Evolutionary conservation across 257 asterid genomes (phyloP).

Genomic region (Solanum clarkiae): DNA sequence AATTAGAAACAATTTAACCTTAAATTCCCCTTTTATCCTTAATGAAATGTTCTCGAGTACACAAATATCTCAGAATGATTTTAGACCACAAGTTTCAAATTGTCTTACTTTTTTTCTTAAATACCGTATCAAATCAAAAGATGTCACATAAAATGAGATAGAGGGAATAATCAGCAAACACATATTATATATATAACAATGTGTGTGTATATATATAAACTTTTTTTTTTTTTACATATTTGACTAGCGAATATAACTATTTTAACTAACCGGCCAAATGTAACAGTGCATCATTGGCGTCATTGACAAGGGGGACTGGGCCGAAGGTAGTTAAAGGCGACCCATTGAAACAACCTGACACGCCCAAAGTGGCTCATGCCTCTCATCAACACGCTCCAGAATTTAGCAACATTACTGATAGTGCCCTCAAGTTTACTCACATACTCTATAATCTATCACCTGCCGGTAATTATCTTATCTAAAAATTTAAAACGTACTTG

Average conservation of each 20-base stretch:
- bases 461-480: constrained; percentile 33
- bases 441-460: constrained; percentile 87
- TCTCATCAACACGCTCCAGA: constrained; percentile 28
- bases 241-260: neutral
- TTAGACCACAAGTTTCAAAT: no score
- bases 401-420: constrained; percentile 35
- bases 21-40: no score
- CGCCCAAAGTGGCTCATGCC: constrained; percentile 29
- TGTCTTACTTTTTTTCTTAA: no score
- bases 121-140: no score
- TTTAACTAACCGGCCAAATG: neutral
- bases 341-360: constrained; percentile 42
- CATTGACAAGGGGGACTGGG: constrained; percentile 77
- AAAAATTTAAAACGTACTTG: neutral
- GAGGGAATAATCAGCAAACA: no score
- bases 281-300: constrained; percentile 71
- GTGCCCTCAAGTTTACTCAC: constrained; percentile 82
- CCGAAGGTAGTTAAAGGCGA: constrained; percentile 88
- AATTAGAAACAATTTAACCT: no score
- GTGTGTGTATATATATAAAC: no score
- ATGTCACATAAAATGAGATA: no score
- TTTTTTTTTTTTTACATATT: no score
- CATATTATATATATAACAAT: no score
- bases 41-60: no score
- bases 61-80: no score